These are phyloP conservation scores for Hypoxylon intermedium DNA, from an alignment of 495 filamentous ascomycete genomes.

Conservation along the genomic window DNA sequence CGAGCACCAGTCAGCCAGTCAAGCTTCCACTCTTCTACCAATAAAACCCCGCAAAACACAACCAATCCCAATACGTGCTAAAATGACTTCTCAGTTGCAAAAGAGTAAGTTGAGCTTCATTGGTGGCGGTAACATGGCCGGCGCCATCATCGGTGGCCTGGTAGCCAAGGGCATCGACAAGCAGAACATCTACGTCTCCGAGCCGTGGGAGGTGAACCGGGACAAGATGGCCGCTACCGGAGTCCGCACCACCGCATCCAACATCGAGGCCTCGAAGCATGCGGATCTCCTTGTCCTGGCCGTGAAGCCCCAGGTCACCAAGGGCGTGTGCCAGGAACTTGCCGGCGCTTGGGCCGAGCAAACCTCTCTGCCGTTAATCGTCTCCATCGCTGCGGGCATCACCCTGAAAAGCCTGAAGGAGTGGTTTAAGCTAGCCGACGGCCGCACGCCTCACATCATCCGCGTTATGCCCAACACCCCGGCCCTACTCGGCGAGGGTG, in stretches of 20 bases:
- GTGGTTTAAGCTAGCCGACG: constrained; percentile 44
- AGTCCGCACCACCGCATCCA: constrained; percentile 45
- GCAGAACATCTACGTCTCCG: constrained; percentile 53
- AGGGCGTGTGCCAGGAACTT: constrained; percentile 45
- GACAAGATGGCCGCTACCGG: constrained; percentile 43
- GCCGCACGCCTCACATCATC: constrained; percentile 42
- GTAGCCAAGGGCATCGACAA: constrained; percentile 42
- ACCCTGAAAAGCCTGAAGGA: constrained; percentile 41
- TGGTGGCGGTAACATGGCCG: constrained; percentile 50
- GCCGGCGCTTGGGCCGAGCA: constrained; percentile 39
- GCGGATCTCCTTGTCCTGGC: constrained; percentile 46
- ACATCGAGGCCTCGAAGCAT: constrained; percentile 39
- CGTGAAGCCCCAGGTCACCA: constrained; percentile 49
- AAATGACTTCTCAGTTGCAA: constrained; percentile 39
- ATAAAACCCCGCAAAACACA: constrained; percentile 6
- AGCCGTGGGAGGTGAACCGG: constrained; percentile 47
- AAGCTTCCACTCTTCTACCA: neutral
- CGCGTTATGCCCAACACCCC: constrained; percentile 53
- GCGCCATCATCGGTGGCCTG: constrained; percentile 49
- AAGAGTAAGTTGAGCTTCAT: constrained; percentile 46
- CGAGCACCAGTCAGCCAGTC: neutral
- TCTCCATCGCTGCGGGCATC: constrained; percentile 49
- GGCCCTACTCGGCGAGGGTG: constrained; percentile 47
- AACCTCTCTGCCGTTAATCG: constrained; percentile 48
- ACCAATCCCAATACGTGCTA: neutral